These are phyloP conservation scores for Citeromyces hawaiiensis DNA, from an alignment of 1,139 yeast species.

Conservation along the genomic window DNA sequence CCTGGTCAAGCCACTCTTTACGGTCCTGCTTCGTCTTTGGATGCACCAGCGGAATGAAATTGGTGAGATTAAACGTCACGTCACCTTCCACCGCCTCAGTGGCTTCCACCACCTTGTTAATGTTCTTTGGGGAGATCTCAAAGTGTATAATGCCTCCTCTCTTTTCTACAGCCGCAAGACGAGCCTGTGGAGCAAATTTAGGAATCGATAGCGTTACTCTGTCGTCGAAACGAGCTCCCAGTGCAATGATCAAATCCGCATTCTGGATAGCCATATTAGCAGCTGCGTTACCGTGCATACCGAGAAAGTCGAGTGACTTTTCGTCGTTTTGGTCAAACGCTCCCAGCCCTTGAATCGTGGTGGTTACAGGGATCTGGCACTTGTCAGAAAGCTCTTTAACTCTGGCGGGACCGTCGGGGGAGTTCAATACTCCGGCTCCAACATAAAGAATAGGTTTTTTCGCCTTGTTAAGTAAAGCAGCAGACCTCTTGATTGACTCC, in stretches of 20 bases:
- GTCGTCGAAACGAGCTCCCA: constrained; percentile 97
- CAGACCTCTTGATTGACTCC: constrained; percentile 67
- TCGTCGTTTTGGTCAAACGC: constrained; percentile 87
- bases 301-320: constrained; percentile 88
- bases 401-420: constrained; percentile 68
- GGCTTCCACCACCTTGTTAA: constrained; percentile 94
- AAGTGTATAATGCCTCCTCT: constrained; percentile 96
- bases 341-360: constrained; percentile 89
- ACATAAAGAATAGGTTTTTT: constrained; percentile 82
- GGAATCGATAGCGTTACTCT: constrained; percentile 85
- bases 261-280: constrained; percentile 90
- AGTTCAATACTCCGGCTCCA: constrained; percentile 81
- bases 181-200: constrained; percentile 91
- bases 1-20: constrained; percentile 64
- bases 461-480: constrained; percentile 65
- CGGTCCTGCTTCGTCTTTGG: constrained; percentile 40
- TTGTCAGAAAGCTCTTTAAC: constrained; percentile 80
- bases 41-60: constrained; percentile 58
- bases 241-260: constrained; percentile 85
- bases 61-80: constrained; percentile 63
- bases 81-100: constrained; percentile 97
- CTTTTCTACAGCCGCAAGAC: constrained; percentile 71
- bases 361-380: constrained; percentile 90
- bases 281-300: constrained; percentile 96
- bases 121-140: constrained; percentile 91